A percentile compares a stretch with the other conserved stretches of the same genome.
Evolutionary conservation across 2,329 filamentous ascomycete species (phyloP).

Genomic region (Graphiopsis chlorocephala): DNA sequence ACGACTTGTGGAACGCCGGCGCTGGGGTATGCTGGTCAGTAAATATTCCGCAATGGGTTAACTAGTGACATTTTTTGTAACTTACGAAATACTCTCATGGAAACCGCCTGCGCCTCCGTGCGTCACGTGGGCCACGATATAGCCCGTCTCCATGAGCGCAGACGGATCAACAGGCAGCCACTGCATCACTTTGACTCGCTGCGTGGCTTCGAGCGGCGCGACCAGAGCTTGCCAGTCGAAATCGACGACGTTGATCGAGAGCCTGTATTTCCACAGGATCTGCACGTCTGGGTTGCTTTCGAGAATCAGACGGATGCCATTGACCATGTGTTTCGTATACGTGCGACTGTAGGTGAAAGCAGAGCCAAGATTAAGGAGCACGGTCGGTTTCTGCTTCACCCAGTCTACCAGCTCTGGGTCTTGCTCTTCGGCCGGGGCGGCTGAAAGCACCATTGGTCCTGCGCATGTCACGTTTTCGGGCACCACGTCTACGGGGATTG

Average conservation of each 20-base stretch:
- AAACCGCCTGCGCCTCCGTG: constrained; percentile 6
- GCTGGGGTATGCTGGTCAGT: not conserved
- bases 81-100: constrained; percentile 13
- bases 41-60: not conserved
- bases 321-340: not conserved
- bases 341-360: constrained; percentile 4
- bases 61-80: not conserved
- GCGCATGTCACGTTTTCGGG: constrained; percentile 7
- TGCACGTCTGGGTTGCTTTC: constrained; percentile 1
- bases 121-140: constrained; percentile 1
- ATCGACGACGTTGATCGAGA: not conserved
- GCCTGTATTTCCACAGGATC: constrained; percentile 11
- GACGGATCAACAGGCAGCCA: constrained; percentile 7
- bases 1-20: constrained; percentile 12
- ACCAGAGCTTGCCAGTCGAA: constrained; percentile 7
- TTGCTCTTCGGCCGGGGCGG: constrained; percentile 7
- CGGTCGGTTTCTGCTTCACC: constrained; percentile 2
- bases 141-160: not conserved
- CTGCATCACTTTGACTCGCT: constrained; percentile 3
- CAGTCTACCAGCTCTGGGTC: constrained; percentile 6
- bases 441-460: constrained; percentile 1
- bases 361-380: constrained; percentile 11
- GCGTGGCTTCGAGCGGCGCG: not conserved
- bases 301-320: not conserved
- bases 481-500: constrained; percentile 6